These are phyloP conservation scores for Fusarium sp. DNA, from an alignment of 2,329 filamentous ascomycete genomes.

Conservation along the genomic window DNA sequence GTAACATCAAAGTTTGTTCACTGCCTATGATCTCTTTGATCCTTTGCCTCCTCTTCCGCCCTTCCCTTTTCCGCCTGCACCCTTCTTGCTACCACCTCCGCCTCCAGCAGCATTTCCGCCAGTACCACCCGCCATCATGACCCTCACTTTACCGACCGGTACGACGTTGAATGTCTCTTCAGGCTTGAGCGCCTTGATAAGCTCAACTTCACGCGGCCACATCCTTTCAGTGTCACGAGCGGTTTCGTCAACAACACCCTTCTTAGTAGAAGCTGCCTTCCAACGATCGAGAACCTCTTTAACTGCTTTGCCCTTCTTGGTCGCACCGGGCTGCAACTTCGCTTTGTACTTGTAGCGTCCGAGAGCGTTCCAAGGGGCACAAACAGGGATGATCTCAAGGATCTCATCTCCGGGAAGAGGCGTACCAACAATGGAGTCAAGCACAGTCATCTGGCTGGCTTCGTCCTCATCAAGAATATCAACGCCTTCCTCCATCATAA, in stretches of 20 bases:
- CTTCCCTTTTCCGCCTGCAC: constrained; percentile 48
- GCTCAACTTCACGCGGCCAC: constrained; percentile 86
- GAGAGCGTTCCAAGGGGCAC: constrained; percentile 72
- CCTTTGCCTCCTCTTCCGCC: constrained; percentile 53
- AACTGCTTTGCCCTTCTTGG: constrained; percentile 95
- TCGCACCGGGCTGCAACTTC: constrained; percentile 88
- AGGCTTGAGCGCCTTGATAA: constrained; percentile 82
- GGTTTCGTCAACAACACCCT: constrained; percentile 69
- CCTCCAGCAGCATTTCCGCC: constrained; percentile 51
- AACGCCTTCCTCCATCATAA: constrained; percentile 67
- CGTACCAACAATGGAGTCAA: constrained; percentile 80
- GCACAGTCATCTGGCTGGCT: constrained; percentile 61
- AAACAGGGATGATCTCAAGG: constrained; percentile 71
- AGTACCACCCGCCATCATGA: constrained; percentile 71
- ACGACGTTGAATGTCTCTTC: constrained; percentile 84
- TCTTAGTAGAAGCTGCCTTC: constrained; percentile 71
- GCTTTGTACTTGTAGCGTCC: constrained; percentile 88
- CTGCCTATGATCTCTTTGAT: constrained; percentile 51
- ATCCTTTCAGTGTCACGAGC: constrained; percentile 75
- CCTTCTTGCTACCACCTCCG: constrained; percentile 53
- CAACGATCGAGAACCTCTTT: constrained; percentile 89
- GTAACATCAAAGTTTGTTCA: neutral
- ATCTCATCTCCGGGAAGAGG: constrained; percentile 86
- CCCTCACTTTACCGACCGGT: constrained; percentile 80
- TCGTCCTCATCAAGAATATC: constrained; percentile 70